These are phyloP conservation scores for Andrographis paniculata DNA, from an alignment of 305 asterid species.

Conservation along the genomic window DNA sequence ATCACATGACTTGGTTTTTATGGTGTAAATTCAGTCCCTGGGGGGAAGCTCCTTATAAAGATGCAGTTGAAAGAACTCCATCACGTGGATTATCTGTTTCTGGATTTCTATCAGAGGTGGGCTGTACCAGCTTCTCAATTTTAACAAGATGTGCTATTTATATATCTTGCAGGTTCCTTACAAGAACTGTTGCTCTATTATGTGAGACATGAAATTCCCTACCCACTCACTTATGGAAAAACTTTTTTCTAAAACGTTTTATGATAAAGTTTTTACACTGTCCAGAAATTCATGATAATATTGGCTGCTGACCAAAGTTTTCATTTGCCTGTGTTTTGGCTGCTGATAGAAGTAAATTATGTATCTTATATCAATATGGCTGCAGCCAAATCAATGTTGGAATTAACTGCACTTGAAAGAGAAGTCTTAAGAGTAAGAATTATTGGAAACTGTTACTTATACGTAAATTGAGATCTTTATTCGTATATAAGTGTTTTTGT, in stretches of 20 bases:
- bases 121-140: conserved; percentile 21
- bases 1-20: conserved; percentile 21
- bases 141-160: conserved; percentile 11
- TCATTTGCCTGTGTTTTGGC: conserved; percentile 2
- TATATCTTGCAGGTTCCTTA: conserved; percentile 8
- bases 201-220: conserved; percentile 10
- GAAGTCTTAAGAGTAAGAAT: neutral
- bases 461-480: no score
- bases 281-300: no score
- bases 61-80: conserved; percentile 87
- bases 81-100: conserved; percentile 66
- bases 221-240: neutral
- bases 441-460: no score
- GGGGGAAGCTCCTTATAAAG: conserved; percentile 82
- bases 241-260: no score
- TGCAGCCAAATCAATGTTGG: neutral
- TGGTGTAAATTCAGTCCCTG: conserved; percentile 68
- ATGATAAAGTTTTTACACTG: no score
- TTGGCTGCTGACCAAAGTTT: neutral
- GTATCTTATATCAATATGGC: no score
- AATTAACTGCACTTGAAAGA: neutral
- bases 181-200: neutral
- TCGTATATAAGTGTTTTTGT: neutral
- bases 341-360: conserved; percentile 5
- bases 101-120: conserved; percentile 89